Conservation (phyloP, 306 rosid genomes). For the Acacia melanoxylon region DNA sequence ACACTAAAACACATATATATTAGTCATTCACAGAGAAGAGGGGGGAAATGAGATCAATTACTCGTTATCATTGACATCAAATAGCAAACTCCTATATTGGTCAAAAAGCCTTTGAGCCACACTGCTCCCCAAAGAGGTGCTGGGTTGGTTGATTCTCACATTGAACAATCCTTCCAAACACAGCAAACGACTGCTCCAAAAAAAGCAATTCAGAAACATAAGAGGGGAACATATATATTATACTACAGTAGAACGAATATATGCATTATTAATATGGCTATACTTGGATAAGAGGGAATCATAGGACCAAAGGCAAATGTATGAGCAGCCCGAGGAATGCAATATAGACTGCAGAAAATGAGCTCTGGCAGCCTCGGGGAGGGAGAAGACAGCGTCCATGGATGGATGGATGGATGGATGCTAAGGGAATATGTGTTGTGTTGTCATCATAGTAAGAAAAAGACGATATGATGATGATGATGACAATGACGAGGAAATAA, state of each 20-base stretch:
- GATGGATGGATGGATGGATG: background rate
- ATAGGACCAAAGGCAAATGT: slow-evolving; percentile 75
- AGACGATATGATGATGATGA: background rate
- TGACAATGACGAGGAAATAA: background rate
- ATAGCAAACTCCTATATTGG: slow-evolving; percentile 41
- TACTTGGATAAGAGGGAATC: slow-evolving; percentile 60
- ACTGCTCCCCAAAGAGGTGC: slow-evolving; percentile 60
- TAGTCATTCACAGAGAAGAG: background rate
- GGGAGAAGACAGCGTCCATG: slow-evolving; percentile 64
- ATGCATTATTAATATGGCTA: background rate
- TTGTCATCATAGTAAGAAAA: background rate
- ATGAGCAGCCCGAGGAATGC: slow-evolving; percentile 62
- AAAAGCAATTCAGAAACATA: background rate
- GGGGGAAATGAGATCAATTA: slow-evolving; percentile 19
- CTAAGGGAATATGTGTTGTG: slow-evolving; percentile 8
- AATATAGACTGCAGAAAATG: slow-evolving; percentile 41
- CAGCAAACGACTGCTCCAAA: slow-evolving; percentile 46
- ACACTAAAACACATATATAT: background rate
- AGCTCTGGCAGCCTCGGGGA: slow-evolving; percentile 47
- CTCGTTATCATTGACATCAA: slow-evolving; percentile 56
- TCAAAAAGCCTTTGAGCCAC: slow-evolving; percentile 54
- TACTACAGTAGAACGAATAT: too few species aligned
- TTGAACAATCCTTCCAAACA: slow-evolving; percentile 70
- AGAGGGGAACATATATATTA: too few species aligned
- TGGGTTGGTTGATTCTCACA: slow-evolving; percentile 46